These are phyloP conservation scores for Sphaerulina populicola DNA, from an alignment of 2,329 filamentous ascomycete species.

Conservation along the genomic window DNA sequence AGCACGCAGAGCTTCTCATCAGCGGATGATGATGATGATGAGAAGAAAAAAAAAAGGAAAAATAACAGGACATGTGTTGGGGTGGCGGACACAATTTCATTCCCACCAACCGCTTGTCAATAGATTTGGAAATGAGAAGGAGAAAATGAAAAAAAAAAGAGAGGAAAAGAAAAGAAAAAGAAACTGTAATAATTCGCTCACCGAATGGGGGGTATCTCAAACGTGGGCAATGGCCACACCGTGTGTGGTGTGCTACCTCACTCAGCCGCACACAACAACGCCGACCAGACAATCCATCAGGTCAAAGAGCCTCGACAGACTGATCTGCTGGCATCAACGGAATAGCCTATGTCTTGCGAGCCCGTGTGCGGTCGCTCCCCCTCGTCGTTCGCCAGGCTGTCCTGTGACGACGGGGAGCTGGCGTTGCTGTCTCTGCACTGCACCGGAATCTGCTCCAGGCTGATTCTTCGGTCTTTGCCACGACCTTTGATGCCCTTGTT, in stretches of 20 bases:
- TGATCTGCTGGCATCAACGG: background rate
- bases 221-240: background rate
- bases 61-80: too few relatives aligned
- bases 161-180: too few relatives aligned
- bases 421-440: conserved; percentile 20
- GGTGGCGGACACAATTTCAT: background rate
- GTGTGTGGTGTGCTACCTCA: background rate
- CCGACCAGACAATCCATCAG: background rate
- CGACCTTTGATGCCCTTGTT: conserved; percentile 98
- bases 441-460: conserved; percentile 20
- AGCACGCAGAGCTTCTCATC: background rate
- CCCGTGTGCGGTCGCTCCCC: background rate
- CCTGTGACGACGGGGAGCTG: conserved; percentile 11
- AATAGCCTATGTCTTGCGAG: conserved; percentile 2
- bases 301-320: background rate
- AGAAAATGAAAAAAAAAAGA: background rate
- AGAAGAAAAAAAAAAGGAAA: too few relatives aligned
- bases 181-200: background rate
- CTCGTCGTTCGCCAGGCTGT: background rate
- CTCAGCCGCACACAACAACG: background rate
- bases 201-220: conserved; percentile 6
- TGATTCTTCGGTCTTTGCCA: conserved; percentile 70
- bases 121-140: background rate
- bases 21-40: background rate
- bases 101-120: background rate